These are phyloP conservation scores for Neurospora hispaniola DNA, from an alignment of 495 filamentous ascomycete genomes.

Conservation along the genomic window DNA sequence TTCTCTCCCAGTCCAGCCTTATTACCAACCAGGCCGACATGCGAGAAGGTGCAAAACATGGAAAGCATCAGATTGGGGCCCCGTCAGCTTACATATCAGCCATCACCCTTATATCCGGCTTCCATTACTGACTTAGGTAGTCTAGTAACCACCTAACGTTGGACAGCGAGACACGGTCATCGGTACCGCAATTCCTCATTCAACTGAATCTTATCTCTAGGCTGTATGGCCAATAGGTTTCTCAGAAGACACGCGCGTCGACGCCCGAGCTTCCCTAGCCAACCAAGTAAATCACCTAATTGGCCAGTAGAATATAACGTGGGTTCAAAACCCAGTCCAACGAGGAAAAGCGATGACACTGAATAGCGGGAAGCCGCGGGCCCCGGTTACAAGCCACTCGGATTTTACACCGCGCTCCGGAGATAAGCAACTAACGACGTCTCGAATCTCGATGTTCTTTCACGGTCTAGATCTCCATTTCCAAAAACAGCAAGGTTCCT, in stretches of 20 bases:
- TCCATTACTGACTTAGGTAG: neutral
- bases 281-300: too few species aligned
- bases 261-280: too few species aligned
- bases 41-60: neutral
- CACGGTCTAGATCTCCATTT: neutral
- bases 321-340: too few species aligned
- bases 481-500: neutral
- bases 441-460: neutral
- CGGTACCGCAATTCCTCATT: neutral
- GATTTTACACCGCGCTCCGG: neutral
- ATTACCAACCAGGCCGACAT: neutral
- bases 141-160: neutral
- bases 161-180: neutral
- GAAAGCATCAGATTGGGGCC: neutral
- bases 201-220: too few species aligned
- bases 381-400: neutral
- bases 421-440: neutral
- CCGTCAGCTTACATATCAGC: neutral
- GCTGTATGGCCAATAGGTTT: too few species aligned
- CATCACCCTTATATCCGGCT: neutral
- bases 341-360: too few species aligned
- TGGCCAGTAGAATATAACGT: too few species aligned
- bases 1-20: neutral
- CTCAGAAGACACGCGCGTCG: too few species aligned
- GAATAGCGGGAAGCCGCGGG: neutral